Conservation (phyloP, 495 filamentous ascomycete genomes). For the Tuber magnatum region DNA sequence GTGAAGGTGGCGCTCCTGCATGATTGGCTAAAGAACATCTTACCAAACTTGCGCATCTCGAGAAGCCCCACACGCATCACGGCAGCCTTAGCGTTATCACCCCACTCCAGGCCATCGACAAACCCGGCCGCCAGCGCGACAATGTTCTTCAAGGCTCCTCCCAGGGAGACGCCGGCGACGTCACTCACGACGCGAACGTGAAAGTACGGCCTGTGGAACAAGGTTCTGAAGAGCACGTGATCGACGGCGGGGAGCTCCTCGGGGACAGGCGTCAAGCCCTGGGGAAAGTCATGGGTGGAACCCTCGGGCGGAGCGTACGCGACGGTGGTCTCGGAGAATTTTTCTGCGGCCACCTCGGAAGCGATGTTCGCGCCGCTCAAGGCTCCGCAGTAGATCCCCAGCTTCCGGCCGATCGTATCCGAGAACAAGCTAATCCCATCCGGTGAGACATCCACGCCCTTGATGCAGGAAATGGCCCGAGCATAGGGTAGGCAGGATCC, state of each 20-base stretch:
- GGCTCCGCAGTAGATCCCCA: constrained; percentile 95
- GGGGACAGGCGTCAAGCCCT: constrained; percentile 60
- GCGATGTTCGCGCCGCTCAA: constrained; percentile 96
- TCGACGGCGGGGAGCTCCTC: constrained; percentile 72
- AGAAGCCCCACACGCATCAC: constrained; percentile 91
- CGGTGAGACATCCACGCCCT: constrained; percentile 85
- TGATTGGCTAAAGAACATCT: constrained; percentile 78
- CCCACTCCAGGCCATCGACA: constrained; percentile 93
- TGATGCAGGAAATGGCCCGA: constrained; percentile 93
- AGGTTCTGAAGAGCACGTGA: constrained; percentile 65
- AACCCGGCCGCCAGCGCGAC: constrained; percentile 92
- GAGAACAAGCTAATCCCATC: constrained; percentile 79
- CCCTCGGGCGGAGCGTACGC: constrained; percentile 77
- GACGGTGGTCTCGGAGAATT: constrained; percentile 93
- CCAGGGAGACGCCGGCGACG: constrained; percentile 90
- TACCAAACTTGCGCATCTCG: constrained; percentile 92
- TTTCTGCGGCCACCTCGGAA: constrained; percentile 85
- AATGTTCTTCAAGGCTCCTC: constrained; percentile 95
- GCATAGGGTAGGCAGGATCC: constrained; percentile 87
- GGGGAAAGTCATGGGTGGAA: constrained; percentile 48
- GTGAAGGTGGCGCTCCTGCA: constrained; percentile 80
- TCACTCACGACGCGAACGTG: constrained; percentile 87
- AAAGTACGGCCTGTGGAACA: constrained; percentile 97
- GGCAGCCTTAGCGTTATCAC: constrained; percentile 93
- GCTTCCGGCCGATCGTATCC: constrained; percentile 81